Percentiles rank a stretch among this genome's conserved stretches.
Conservation (phyloP, 148 eudicot genomes). For the Rhododendron simsii region DNA sequence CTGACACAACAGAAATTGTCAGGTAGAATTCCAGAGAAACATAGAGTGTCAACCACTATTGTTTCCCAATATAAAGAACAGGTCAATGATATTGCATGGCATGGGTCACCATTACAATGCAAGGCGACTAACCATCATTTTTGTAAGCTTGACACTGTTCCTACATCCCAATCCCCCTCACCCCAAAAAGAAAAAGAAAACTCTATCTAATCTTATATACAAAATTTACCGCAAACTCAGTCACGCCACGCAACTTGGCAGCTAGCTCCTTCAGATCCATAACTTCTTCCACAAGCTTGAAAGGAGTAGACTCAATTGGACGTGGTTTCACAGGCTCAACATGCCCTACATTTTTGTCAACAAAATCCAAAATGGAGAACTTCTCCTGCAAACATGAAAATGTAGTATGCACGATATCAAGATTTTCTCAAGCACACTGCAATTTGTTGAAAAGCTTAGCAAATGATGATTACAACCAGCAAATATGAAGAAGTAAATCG, state of each 20-base stretch:
- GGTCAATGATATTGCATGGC: background rate
- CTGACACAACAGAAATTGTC: background rate
- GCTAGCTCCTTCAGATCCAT: slow-evolving; percentile 80
- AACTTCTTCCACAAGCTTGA: slow-evolving; percentile 70
- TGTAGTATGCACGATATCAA: background rate
- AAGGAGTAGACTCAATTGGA: slow-evolving; percentile 62
- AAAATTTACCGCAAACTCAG: slow-evolving; percentile 79
- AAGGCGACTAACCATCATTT: background rate
- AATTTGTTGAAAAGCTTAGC: background rate
- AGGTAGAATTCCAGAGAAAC: background rate
- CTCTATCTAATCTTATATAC: background rate
- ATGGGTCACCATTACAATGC: background rate
- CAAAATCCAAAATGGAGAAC: slow-evolving; percentile 52
- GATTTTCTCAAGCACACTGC: background rate
- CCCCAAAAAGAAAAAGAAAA: background rate
- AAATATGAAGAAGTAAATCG: background rate
- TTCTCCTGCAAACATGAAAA: slow-evolving; percentile 47
- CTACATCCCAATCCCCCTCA: background rate
- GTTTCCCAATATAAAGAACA: background rate
- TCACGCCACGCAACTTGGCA: slow-evolving; percentile 51
- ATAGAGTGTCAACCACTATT: background rate
- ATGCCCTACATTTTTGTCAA: slow-evolving; percentile 43
- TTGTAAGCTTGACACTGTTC: background rate
- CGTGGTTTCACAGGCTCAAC: slow-evolving; percentile 54
- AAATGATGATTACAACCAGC: background rate